Conservation (phyloP, 345 rosid species). For the Salix arbutifolia region DNA sequence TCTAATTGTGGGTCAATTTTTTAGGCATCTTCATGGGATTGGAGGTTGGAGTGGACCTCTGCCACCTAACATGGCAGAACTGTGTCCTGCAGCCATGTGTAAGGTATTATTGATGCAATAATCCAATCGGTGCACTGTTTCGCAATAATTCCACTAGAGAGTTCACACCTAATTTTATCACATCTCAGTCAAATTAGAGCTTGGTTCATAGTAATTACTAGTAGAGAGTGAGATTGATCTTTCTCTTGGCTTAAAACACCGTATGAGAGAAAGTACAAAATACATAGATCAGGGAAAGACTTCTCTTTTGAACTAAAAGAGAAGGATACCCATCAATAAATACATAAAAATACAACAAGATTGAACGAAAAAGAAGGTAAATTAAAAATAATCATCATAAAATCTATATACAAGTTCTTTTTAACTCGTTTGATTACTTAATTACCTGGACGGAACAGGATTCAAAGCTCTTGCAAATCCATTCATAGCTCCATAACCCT, state of each 20-base stretch:
- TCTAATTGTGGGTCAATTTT: slow-evolving; percentile 4
- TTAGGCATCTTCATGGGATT: background rate
- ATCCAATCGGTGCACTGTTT: slow-evolving; percentile 16
- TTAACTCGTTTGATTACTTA: background rate
- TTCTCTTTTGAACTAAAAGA: slow-evolving; percentile 12
- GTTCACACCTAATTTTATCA: background rate
- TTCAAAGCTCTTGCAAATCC: slow-evolving; percentile 84
- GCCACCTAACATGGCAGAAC: slow-evolving; percentile 14
- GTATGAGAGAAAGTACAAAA: slow-evolving; percentile 8
- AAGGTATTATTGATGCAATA: slow-evolving; percentile 18
- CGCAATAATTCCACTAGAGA: background rate
- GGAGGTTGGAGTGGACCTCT: slow-evolving; percentile 7
- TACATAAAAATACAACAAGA: background rate
- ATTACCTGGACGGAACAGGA: slow-evolving; percentile 84
- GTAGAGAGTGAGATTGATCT: background rate
- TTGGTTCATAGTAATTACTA: background rate
- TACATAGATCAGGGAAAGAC: slow-evolving; percentile 5
- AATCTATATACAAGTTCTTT: slow-evolving; percentile 21
- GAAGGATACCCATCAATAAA: slow-evolving; percentile 4
- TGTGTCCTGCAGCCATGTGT: slow-evolving; percentile 3
- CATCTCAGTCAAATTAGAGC: background rate
- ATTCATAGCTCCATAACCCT: slow-evolving; percentile 89
- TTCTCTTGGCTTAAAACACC: background rate
- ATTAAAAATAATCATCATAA: background rate
- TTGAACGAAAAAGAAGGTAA: background rate